Percentiles rank a stretch among this genome's conserved stretches.
Conservation (phyloP, 2,329 filamentous ascomycete genomes). For the Pestalotiopsis sp. region DNA sequence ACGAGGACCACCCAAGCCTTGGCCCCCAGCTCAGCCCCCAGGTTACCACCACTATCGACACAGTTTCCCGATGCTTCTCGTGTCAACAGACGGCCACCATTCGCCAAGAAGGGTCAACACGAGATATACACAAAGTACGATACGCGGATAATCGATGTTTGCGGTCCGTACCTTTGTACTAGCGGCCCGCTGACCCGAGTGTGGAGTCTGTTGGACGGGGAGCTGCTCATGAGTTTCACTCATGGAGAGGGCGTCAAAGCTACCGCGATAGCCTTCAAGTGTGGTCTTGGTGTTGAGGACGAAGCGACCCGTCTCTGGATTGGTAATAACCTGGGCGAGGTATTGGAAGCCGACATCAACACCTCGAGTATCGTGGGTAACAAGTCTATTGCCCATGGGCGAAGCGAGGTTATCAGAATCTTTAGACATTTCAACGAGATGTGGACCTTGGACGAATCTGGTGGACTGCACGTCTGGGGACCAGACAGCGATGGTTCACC, state of each 20-base stretch:
- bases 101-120: conserved; percentile 69
- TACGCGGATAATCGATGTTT: conserved; percentile 82
- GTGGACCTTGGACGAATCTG: conserved; percentile 92
- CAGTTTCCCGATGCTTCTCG: conserved; percentile 84
- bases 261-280: conserved; percentile 83
- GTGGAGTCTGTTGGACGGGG: conserved; percentile 84
- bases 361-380: conserved; percentile 71
- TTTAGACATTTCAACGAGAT: conserved; percentile 85
- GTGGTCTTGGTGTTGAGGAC: conserved; percentile 73
- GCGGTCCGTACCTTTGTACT: conserved; percentile 84
- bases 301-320: conserved; percentile 88
- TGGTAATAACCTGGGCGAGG: conserved; percentile 83
- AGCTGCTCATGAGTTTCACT: conserved; percentile 76
- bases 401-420: conserved; percentile 81
- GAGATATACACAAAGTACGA: conserved; percentile 88
- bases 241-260: conserved; percentile 86
- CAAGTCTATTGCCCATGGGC: conserved; percentile 73
- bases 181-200: conserved; percentile 85
- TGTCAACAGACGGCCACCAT: conserved; percentile 81
- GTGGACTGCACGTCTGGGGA: conserved; percentile 84
- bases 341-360: conserved; percentile 84
- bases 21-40: conserved; percentile 32
- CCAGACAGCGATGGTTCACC: conserved; percentile 73
- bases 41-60: conserved; percentile 53
- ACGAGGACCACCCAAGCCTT: conserved; percentile 19